phyloP scores from a whole-genome alignment of 495 filamentous ascomycete genomes.

The Bryoglossum gracile region DNA sequence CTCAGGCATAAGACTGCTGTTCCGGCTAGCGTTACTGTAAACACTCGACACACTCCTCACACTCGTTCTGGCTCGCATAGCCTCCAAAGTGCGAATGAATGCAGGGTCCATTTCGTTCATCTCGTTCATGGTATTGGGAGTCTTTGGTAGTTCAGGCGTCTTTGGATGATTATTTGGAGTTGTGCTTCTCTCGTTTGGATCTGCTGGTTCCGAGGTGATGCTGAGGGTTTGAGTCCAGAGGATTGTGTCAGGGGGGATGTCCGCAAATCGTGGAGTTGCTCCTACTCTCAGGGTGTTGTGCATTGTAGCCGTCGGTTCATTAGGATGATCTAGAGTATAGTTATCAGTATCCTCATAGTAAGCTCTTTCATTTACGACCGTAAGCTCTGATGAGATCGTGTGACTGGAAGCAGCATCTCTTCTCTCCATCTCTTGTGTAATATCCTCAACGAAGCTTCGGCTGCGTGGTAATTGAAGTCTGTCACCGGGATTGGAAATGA shows the following conservation, averaged over 20 bases:
- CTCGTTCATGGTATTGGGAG: slow-evolving; percentile 16
- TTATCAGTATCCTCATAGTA: not conserved
- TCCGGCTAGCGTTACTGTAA: too few species aligned
- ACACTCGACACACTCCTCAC: too few species aligned
- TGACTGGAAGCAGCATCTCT: not conserved
- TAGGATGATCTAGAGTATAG: too few species aligned
- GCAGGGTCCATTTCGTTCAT: slow-evolving; percentile 23
- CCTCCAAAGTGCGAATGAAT: slow-evolving; percentile 15
- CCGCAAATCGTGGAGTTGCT: too few species aligned
- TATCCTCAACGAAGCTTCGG: slow-evolving; percentile 5
- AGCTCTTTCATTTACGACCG: not conserved
- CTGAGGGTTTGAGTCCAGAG: too few species aligned
- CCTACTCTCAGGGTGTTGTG: too few species aligned
- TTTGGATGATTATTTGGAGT: not conserved
- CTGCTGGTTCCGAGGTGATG: not conserved
- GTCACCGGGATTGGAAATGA: not conserved
- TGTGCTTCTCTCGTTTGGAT: not conserved
- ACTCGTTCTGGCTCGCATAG: too few species aligned
- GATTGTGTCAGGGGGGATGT: too few species aligned
- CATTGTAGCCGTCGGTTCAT: too few species aligned
- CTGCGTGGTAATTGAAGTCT: not conserved
- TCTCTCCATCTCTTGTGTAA: slow-evolving; percentile 3
- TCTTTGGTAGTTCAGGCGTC: not conserved
- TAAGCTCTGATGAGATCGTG: not conserved
- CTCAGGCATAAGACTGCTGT: too few species aligned